Conservation (phyloP, 2,329 filamentous ascomycete genomes). For the Orbilia ellipsospora region DNA sequence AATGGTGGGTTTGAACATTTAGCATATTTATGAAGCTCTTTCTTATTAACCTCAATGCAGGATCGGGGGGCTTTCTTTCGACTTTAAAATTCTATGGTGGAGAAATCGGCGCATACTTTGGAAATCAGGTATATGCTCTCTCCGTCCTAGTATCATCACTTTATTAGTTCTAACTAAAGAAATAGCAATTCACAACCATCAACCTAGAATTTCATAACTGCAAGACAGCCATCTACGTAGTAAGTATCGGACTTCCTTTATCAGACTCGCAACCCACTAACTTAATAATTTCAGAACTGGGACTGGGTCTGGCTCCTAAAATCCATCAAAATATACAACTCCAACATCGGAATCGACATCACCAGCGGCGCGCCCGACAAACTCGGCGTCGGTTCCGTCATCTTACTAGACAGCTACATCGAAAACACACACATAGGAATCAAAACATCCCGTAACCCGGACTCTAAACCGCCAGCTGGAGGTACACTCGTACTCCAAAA, state of each 20-base stretch:
- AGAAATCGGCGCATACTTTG: conserved; percentile 68
- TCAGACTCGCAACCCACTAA: background rate
- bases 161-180: background rate
- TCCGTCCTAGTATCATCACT: background rate
- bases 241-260: background rate
- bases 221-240: conserved; percentile 81
- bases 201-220: conserved; percentile 85
- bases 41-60: conserved; percentile 57
- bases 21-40: background rate
- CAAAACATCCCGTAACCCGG: conserved; percentile 68
- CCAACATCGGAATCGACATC: conserved; percentile 81
- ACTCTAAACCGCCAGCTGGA: conserved; percentile 64
- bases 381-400: conserved; percentile 85
- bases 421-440: conserved; percentile 80
- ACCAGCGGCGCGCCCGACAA: conserved; percentile 70
- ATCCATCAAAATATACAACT: conserved; percentile 78
- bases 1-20: conserved; percentile 63
- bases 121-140: conserved; percentile 32
- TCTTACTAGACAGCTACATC: conserved; percentile 83
- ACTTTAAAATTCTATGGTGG: conserved; percentile 87
- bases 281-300: conserved; percentile 72
- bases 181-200: conserved; percentile 86
- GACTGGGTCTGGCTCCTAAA: conserved; percentile 88
- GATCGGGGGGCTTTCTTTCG: conserved; percentile 80
- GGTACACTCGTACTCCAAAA: conserved; percentile 75